Conservation (phyloP, 2,329 filamentous ascomycete species). For the Pyrenophora teres region DNA sequence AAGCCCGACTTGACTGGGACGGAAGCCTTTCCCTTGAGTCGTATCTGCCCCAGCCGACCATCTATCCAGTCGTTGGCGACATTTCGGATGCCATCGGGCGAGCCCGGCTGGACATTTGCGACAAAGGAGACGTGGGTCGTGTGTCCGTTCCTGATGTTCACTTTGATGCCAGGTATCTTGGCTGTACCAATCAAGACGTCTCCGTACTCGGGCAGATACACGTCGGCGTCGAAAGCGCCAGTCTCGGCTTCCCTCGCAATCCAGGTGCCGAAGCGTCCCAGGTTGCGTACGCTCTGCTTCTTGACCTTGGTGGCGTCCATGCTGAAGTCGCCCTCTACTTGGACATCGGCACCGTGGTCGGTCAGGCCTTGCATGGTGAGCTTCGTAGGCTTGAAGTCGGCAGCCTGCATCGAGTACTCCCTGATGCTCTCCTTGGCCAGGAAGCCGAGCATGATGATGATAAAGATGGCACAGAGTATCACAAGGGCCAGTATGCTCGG, state of each 20-base stretch:
- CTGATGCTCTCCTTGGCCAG: slow-evolving; percentile 79
- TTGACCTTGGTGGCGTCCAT: slow-evolving; percentile 79
- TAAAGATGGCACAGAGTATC: slow-evolving; percentile 64
- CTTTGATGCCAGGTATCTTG: slow-evolving; percentile 71
- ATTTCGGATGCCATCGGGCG: slow-evolving; percentile 74
- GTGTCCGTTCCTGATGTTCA: slow-evolving; percentile 78
- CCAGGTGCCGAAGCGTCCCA: slow-evolving; percentile 81
- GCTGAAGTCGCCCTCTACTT: slow-evolving; percentile 79
- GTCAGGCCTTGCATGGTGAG: slow-evolving; percentile 88
- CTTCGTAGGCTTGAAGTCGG: slow-evolving; percentile 79
- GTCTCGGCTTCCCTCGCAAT: slow-evolving; percentile 77
- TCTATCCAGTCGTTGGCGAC: slow-evolving; percentile 89
- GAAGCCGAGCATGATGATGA: slow-evolving; percentile 82
- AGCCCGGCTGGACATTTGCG: slow-evolving; percentile 74
- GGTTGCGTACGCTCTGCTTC: slow-evolving; percentile 70
- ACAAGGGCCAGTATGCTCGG: slow-evolving; percentile 76
- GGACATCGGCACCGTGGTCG: slow-evolving; percentile 73
- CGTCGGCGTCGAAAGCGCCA: slow-evolving; percentile 70
- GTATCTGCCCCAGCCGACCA: slow-evolving; percentile 72
- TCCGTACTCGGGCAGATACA: slow-evolving; percentile 83
- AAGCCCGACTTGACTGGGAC: slow-evolving; percentile 79
- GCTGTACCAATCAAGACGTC: slow-evolving; percentile 79
- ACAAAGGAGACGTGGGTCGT: slow-evolving; percentile 79
- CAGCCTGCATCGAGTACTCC: slow-evolving; percentile 82
- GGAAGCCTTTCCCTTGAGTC: slow-evolving; percentile 72